Base-by-base conservation (phyloP, 2,329 filamentous ascomycete genomes). In the Leptographium galeiforme region DNA sequence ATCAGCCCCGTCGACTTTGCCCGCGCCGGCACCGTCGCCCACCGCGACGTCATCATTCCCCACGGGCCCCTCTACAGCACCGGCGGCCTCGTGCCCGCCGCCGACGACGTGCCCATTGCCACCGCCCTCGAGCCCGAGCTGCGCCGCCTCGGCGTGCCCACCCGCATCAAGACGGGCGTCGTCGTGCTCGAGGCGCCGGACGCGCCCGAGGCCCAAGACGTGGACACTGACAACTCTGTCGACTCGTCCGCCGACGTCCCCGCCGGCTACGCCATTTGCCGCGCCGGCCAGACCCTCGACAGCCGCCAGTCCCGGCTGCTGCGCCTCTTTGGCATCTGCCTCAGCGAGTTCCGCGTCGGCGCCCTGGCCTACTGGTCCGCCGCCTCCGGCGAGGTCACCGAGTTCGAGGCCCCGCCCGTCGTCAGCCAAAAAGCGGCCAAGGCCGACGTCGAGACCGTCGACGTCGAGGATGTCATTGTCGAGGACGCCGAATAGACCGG, bases 121-220 rank as follows among this genome's bases (percentile, higher is more conserved):
- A 88, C 95, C 73, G 87, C 83, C 57, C 75, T 96, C 61, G 93
- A 98, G 77, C 89, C 89, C 12, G 90, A 89, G 67, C 75, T 98
- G 68, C 79, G 93, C 61, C 87, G 88, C 62, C 80, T 96, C 64
- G 89, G 89, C 53, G 83, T 98, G 68, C 93, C 93, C 40, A 95
- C 89, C 51, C 81, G 85, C 63, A 80, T 98, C 72, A 79, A 89
- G 56, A 89, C 87, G 75, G 93, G 93, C 55, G 89, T 85, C 71
- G 86, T 98, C 47, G 81, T 87, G 59, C 74, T 97, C 50, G 77
- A 76, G 55, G 33, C 38, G 13, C 33, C 48, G 16, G 55, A 54
- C 34, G 62, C 34, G 5, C 49, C 51, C 10, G 16, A 36, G 16
- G 8, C 1, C 75, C 50, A 32, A 48, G 11, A 34, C 4, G 33